Percentiles rank a stretch among this genome's conserved stretches.
Evolutionary conservation across 345 rosid genomes (phyloP).

Genomic region (Toxicodendron radicans): DNA sequence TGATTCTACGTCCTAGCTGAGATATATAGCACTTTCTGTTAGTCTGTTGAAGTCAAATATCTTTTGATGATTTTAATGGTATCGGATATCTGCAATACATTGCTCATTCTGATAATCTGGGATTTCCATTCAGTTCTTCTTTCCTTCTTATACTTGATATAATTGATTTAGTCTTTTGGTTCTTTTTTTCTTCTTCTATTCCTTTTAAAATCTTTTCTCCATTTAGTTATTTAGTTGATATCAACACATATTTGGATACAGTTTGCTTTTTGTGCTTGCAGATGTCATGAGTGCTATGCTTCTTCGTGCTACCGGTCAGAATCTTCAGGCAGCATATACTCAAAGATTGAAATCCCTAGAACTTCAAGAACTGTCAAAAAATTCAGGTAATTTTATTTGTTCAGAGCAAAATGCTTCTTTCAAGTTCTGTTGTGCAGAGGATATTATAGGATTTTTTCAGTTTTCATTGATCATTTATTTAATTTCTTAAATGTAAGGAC

Average conservation of each 20-base stretch:
- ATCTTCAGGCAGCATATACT: slow-evolving; percentile 54
- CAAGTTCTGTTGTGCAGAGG: background rate
- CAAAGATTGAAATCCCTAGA: slow-evolving; percentile 53
- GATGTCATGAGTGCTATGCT: slow-evolving; percentile 82
- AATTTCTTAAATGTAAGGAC: background rate
- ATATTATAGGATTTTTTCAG: background rate
- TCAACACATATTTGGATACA: slow-evolving; percentile 60
- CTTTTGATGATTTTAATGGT: slow-evolving; percentile 1
- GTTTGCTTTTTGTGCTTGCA: slow-evolving; percentile 80
- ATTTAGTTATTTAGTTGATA: slow-evolving; percentile 22
- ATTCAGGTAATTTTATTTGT: slow-evolving; percentile 43
- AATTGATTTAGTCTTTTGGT: background rate
- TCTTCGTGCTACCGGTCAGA: slow-evolving; percentile 65
- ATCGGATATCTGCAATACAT: background rate
- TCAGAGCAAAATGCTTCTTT: background rate
- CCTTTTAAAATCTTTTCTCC: background rate
- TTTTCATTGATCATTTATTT: background rate
- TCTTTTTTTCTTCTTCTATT: background rate
- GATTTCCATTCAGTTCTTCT: background rate
- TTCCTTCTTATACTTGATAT: background rate
- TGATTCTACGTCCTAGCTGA: too few species aligned
- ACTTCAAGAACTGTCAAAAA: slow-evolving; percentile 35
- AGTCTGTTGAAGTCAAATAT: background rate
- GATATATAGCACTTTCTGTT: background rate
- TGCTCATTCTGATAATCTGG: background rate